Evolutionary conservation across 2,329 filamentous ascomycete species (phyloP).

Genomic region (Teratosphaeria gauchensis): DNA sequence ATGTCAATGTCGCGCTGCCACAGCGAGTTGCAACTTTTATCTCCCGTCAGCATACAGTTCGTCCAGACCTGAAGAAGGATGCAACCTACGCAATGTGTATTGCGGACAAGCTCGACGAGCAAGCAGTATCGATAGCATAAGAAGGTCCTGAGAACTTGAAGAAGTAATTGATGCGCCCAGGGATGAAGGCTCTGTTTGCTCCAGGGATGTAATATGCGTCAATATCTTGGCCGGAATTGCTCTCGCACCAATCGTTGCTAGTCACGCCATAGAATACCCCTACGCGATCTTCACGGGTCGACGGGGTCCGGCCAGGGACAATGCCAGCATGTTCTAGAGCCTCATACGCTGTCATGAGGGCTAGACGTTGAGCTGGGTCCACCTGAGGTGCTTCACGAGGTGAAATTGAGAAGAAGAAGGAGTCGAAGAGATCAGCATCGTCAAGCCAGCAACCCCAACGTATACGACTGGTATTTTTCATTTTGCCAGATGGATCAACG

Average conservation of each 20-base stretch:
- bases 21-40: constrained; percentile 18
- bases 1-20: constrained; percentile 21
- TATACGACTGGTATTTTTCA: too few relatives aligned
- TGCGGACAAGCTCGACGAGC: constrained; percentile 16
- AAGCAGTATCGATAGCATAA: constrained; percentile 22
- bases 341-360: neutral
- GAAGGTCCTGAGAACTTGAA: constrained; percentile 19
- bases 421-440: too few relatives aligned
- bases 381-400: constrained; percentile 12
- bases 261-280: constrained; percentile 27
- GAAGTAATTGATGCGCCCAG: constrained; percentile 11
- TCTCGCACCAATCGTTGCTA: constrained; percentile 24
- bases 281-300: constrained; percentile 20
- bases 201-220: constrained; percentile 17
- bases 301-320: constrained; percentile 19
- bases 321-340: constrained; percentile 6
- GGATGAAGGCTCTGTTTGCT: constrained; percentile 18
- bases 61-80: too few relatives aligned
- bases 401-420: constrained; percentile 32
- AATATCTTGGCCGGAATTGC: constrained; percentile 17
- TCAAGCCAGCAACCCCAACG: neutral
- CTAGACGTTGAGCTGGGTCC: neutral
- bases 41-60: too few relatives aligned
- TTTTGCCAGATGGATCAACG: too few relatives aligned
- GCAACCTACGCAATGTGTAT: constrained; percentile 16